A percentile compares a stretch with the other conserved stretches of the same genome.
Conservation (phyloP, 108 stramenopile genomes). For the Bacterosira constricta region DNA sequence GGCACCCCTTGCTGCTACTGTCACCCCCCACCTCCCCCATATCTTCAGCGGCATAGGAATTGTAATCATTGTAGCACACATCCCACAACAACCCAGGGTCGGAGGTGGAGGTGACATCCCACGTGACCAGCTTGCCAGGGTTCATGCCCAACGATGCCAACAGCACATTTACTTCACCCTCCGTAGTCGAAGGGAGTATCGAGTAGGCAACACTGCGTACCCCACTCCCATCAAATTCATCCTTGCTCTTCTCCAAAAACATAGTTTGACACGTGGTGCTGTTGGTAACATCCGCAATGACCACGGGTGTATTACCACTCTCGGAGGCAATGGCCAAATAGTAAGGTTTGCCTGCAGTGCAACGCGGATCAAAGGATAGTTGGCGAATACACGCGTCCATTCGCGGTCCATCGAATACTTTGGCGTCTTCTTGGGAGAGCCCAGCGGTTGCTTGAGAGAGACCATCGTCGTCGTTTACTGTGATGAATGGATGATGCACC, state of each 20-base stretch:
- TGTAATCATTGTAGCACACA: no score
- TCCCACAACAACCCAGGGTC: slow-evolving; percentile 43
- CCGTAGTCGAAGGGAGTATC: not conserved
- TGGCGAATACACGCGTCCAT: slow-evolving; percentile 67
- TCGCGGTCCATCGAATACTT: slow-evolving; percentile 46
- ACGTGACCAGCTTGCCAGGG: slow-evolving; percentile 63
- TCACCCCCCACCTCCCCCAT: slow-evolving; percentile 64
- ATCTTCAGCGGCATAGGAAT: slow-evolving; percentile 55
- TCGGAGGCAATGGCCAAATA: slow-evolving; percentile 68
- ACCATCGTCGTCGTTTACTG: not conserved
- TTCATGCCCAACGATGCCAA: slow-evolving; percentile 69
- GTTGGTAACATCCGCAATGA: slow-evolving; percentile 54
- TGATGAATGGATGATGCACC: not conserved
- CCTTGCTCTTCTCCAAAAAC: slow-evolving; percentile 42
- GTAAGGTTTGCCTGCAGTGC: slow-evolving; percentile 12
- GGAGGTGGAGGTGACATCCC: slow-evolving; percentile 36
- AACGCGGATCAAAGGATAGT: slow-evolving; percentile 55
- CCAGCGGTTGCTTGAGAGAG: not conserved
- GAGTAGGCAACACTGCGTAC: slow-evolving; percentile 56
- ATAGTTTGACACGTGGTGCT: slow-evolving; percentile 7
- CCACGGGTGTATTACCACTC: slow-evolving; percentile 41
- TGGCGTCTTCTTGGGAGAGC: slow-evolving; percentile 2
- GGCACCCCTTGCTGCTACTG: slow-evolving; percentile 61
- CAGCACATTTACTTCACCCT: not conserved
- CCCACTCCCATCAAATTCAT: slow-evolving; percentile 51